Percentiles rank a stretch among this genome's conserved stretches.
Evolutionary conservation across 106 monocot genomes (phyloP).

Genomic region (Ottelia alismoides): DNA sequence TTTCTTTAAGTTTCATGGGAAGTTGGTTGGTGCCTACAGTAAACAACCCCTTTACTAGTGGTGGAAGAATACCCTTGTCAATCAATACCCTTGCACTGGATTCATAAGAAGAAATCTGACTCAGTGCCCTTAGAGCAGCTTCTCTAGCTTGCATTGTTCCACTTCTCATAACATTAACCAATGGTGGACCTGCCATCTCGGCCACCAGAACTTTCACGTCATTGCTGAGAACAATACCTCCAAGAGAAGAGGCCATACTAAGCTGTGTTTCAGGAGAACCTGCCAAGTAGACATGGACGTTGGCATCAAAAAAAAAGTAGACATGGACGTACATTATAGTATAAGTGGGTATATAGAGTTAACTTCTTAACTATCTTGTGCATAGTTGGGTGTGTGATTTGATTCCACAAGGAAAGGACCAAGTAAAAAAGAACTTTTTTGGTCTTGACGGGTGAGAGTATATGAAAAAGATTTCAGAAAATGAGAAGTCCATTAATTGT

Average conservation of each 20-base stretch:
- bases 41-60: conserved; percentile 10
- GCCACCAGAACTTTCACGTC: conserved; percentile 18
- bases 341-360: too few relatives aligned
- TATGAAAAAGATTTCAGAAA: too few relatives aligned
- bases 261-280: conserved; percentile 26
- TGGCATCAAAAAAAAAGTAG: too few relatives aligned
- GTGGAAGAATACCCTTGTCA: conserved; percentile 17
- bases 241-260: conserved; percentile 15
- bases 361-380: too few relatives aligned
- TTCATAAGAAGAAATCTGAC: conserved; percentile 17
- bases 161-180: conserved; percentile 49
- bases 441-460: too few relatives aligned
- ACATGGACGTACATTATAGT: too few relatives aligned
- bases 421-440: too few relatives aligned
- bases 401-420: too few relatives aligned
- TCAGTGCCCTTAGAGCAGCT: conserved; percentile 16
- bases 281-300: too few relatives aligned
- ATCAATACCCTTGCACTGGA: conserved; percentile 14
- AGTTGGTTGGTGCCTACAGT: conserved; percentile 9
- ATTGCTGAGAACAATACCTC: conserved; percentile 17
- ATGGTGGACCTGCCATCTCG: conserved; percentile 9
- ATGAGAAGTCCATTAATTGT: too few relatives aligned
- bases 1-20: conserved; percentile 16
- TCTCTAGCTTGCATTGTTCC: conserved; percentile 6
- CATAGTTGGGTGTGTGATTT: too few relatives aligned